Evolutionary conservation across 495 filamentous ascomycete species (phyloP).

Genomic region (Penicillium atrosanguineum): DNA sequence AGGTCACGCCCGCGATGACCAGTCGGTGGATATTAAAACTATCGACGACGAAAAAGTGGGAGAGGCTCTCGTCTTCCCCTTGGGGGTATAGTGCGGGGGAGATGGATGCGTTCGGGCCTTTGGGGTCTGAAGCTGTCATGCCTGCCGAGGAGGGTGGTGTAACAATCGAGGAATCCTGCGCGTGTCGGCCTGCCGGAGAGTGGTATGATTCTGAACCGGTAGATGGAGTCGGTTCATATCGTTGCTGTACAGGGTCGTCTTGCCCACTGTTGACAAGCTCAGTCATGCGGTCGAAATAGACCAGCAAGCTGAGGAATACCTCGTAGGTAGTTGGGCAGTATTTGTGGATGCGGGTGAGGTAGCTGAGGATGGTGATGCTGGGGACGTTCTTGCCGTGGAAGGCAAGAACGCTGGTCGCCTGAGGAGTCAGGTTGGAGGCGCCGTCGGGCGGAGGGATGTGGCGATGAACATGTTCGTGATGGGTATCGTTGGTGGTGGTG

Average conservation of each 20-base stretch:
- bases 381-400: constrained; percentile 99
- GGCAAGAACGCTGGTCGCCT: constrained; percentile 90
- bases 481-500: constrained; percentile 91
- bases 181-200: constrained; percentile 9
- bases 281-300: constrained; percentile 99
- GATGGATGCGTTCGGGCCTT: constrained; percentile 29
- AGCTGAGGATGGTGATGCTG: constrained; percentile 94
- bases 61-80: constrained; percentile 57
- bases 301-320: constrained; percentile 90
- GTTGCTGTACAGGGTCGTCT: constrained; percentile 43
- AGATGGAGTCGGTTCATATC: constrained; percentile 18
- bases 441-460: constrained; percentile 67
- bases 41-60: constrained; percentile 94
- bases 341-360: constrained; percentile 94
- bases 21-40: constrained; percentile 98
- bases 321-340: constrained; percentile 99
- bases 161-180: constrained; percentile 32
- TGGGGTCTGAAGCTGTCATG: constrained; percentile 34
- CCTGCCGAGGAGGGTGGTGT: constrained; percentile 35
- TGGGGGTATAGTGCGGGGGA: constrained; percentile 36
- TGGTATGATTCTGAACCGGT: constrained; percentile 3
- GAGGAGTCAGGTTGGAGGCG: constrained; percentile 63
- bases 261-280: constrained; percentile 85
- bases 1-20: constrained; percentile 96
- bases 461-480: constrained; percentile 78